These are phyloP conservation scores for Suhomyces choctaworum DNA, from an alignment of 1,139 yeast species.

Conservation along the genomic window DNA sequence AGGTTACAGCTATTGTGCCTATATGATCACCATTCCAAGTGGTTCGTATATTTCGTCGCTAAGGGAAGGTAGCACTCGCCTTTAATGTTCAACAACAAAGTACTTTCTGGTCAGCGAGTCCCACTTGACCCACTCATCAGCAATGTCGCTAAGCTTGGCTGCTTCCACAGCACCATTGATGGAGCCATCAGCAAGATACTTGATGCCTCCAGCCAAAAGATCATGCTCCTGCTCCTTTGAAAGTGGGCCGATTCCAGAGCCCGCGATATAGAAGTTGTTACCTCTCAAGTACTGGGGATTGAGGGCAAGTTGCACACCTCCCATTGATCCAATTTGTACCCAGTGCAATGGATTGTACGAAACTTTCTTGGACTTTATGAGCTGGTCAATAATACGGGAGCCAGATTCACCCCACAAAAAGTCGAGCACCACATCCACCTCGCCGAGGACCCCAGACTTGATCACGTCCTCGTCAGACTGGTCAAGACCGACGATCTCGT, in stretches of 20 bases:
- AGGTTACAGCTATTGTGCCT: too few relatives aligned
- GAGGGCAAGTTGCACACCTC: constrained; percentile 17
- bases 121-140: constrained; percentile 12
- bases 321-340: constrained; percentile 24
- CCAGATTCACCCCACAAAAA: constrained; percentile 17
- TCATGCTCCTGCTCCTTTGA: constrained; percentile 3
- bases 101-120: constrained; percentile 11
- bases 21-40: too few relatives aligned
- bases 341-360: constrained; percentile 16
- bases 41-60: too few relatives aligned
- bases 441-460: constrained; percentile 6
- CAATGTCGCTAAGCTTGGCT: constrained; percentile 13
- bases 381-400: constrained; percentile 7
- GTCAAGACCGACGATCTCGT: constrained; percentile 12
- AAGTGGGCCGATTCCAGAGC: constrained; percentile 26
- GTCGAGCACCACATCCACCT: constrained; percentile 18
- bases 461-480: constrained; percentile 6
- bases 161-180: constrained; percentile 7
- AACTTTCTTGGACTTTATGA: constrained; percentile 8
- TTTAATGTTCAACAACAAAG: constrained; percentile 9
- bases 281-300: constrained; percentile 19
- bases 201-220: constrained; percentile 8
- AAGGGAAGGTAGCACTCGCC: too few relatives aligned
- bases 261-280: constrained; percentile 21
- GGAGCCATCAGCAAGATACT: constrained; percentile 11